Evolutionary conservation across 208 protist species (phyloP).

Genomic region (Trichomonas vaginalis): DNA sequence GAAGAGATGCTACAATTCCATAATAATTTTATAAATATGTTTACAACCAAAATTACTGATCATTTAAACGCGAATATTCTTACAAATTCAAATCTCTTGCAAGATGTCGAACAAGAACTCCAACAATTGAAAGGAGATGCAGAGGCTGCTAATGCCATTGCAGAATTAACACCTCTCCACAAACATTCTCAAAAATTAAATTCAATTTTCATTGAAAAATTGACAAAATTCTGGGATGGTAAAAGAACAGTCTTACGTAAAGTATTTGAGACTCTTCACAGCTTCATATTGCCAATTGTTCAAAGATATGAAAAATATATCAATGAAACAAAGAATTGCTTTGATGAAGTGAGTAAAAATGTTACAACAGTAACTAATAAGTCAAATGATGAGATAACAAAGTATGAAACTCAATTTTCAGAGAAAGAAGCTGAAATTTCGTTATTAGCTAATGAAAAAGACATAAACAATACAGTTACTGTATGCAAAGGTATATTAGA

Average conservation of each 20-base stretch:
- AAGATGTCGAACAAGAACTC: not conserved
- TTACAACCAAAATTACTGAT: not conserved
- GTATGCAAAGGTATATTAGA: not conserved
- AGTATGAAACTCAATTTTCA: not conserved
- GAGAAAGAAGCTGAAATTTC: not conserved
- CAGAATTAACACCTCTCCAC: not conserved
- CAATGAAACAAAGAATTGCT: not conserved
- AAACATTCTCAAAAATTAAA: conserved; percentile 8
- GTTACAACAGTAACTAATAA: not conserved
- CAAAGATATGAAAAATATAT: not conserved
- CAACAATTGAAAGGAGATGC: not conserved
- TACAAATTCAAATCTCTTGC: not conserved
- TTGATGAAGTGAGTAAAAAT: not conserved
- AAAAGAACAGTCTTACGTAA: not conserved
- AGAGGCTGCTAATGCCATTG: not conserved
- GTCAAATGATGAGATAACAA: not conserved
- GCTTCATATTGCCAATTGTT: not conserved
- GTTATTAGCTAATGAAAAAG: not conserved
- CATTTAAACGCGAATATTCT: not conserved
- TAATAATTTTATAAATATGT: not conserved
- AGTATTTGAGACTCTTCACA: not conserved
- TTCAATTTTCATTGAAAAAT: not conserved
- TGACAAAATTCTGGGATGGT: not conserved
- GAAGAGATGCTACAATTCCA: not conserved
- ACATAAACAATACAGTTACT: not conserved